Conservation (phyloP, 345 rosid genomes). For the Ceriops decandra region DNA sequence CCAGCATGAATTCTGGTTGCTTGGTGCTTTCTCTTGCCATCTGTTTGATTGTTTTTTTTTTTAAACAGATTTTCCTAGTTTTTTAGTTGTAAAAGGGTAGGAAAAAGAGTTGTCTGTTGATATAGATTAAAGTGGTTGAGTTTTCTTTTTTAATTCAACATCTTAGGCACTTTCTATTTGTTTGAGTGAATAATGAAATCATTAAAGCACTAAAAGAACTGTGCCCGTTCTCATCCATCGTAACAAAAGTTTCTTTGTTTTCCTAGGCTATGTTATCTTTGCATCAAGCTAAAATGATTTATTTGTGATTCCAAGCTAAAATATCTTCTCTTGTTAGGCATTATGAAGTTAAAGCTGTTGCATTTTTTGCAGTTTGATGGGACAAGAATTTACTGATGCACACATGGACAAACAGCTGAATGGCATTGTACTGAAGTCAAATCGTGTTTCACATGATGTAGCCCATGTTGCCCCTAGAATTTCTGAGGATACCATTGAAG, state of each 20-base stretch:
- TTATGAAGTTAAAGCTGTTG: neutral
- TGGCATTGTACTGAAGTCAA: conserved; percentile 34
- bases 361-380: conserved; percentile 60
- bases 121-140: neutral
- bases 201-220: too few species aligned
- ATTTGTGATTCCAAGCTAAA: neutral
- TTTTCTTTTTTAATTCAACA: neutral
- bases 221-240: too few species aligned
- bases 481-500: conserved; percentile 36
- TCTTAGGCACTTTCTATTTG: conserved; percentile 4
- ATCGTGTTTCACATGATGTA: conserved; percentile 36
- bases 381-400: conserved; percentile 55
- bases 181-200: too few species aligned
- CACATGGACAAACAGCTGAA: conserved; percentile 56
- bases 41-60: neutral
- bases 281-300: neutral
- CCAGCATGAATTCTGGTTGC: neutral
- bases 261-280: too few species aligned
- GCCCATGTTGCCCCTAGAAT: conserved; percentile 43
- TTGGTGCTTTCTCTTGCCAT: neutral
- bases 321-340: neutral
- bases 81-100: neutral
- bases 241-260: too few species aligned
- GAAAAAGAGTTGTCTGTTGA: too few species aligned
- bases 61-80: neutral